A percentile compares a stretch with the other conserved stretches of the same genome.
Evolutionary conservation across 805 yeast species (phyloP).

Genomic region (Ogataea chonburiensis): DNA sequence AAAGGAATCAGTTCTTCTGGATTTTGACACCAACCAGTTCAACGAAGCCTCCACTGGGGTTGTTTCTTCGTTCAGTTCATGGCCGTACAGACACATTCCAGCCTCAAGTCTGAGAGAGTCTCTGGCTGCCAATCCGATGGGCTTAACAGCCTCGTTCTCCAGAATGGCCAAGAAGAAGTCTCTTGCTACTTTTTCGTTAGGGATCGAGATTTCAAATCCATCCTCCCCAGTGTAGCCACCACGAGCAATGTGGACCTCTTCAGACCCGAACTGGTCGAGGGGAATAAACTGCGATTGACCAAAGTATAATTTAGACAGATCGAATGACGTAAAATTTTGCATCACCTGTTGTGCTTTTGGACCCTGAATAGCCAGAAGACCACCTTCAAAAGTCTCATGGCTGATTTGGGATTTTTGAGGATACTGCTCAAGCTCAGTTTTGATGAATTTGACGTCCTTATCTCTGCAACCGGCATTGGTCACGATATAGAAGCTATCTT

Average conservation of each 20-base stretch:
- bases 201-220: slow-evolving; percentile 90
- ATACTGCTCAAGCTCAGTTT: slow-evolving; percentile 44
- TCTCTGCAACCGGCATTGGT: slow-evolving; percentile 95
- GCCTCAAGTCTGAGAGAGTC: slow-evolving; percentile 95
- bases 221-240: slow-evolving; percentile 99
- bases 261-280: slow-evolving; percentile 40
- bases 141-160: slow-evolving; percentile 57
- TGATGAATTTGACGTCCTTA: slow-evolving; percentile 69
- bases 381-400: slow-evolving; percentile 57
- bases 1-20: slow-evolving; percentile 64
- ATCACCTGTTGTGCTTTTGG: slow-evolving; percentile 74
- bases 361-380: slow-evolving; percentile 90
- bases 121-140: slow-evolving; percentile 97
- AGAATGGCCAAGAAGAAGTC: slow-evolving; percentile 63
- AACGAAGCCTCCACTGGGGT: slow-evolving; percentile 90
- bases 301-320: slow-evolving; percentile 64
- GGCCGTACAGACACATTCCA: slow-evolving; percentile 97
- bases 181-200: slow-evolving; percentile 50
- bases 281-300: slow-evolving; percentile 61
- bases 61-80: slow-evolving; percentile 74
- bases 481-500: slow-evolving; percentile 74
- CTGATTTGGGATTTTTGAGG: slow-evolving; percentile 25
- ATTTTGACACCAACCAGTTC: slow-evolving; percentile 85
- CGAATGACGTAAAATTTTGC: slow-evolving; percentile 58
- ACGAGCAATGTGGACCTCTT: slow-evolving; percentile 75